These are phyloP conservation scores for Paramyrothecium roridum DNA, from an alignment of 2,329 filamentous ascomycete genomes.

Conservation along the genomic window DNA sequence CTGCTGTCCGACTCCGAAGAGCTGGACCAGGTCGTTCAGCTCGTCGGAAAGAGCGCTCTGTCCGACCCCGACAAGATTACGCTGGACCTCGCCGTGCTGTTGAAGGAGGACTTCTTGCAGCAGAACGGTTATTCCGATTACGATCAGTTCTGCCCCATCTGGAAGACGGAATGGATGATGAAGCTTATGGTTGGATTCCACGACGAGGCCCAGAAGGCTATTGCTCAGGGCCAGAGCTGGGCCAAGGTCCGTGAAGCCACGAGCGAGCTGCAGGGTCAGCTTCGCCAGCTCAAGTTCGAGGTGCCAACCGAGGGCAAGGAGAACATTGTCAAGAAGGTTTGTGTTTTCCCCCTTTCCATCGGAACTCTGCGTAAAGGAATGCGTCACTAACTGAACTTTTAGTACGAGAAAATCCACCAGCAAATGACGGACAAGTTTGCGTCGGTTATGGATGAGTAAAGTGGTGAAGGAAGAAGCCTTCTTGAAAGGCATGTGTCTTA, in stretches of 20 bases:
- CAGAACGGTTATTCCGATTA: slow-evolving; percentile 99
- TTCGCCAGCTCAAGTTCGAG: slow-evolving; percentile 97
- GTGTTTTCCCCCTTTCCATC: slow-evolving; percentile 17
- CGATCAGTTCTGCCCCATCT: slow-evolving; percentile 97
- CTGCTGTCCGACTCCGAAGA: slow-evolving; percentile 94
- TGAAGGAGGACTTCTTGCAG: slow-evolving; percentile 99
- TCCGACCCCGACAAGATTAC: slow-evolving; percentile 99
- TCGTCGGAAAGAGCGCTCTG: slow-evolving; percentile 94
- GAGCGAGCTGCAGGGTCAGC: slow-evolving; percentile 75
- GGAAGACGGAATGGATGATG: slow-evolving; percentile 99
- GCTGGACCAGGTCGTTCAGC: slow-evolving; percentile 95
- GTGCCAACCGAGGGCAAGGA: slow-evolving; percentile 82
- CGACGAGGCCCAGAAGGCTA: slow-evolving; percentile 94
- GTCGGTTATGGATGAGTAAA: slow-evolving; percentile 88
- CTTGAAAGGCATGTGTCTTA: slow-evolving; percentile 18
- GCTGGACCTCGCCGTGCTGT: slow-evolving; percentile 80
- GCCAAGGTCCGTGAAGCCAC: slow-evolving; percentile 89
- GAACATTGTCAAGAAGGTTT: slow-evolving; percentile 76
- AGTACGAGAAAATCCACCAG: slow-evolving; percentile 92
- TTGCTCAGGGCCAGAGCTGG: slow-evolving; percentile 89
- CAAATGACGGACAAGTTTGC: slow-evolving; percentile 97
- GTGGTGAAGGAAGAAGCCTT: slow-evolving; percentile 12
- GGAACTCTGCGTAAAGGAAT: no score
- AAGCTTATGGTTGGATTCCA: slow-evolving; percentile 98
- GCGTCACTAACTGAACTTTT: slow-evolving; percentile 32